Evolutionary conservation across 192 early-diverging fungal species (phyloP), one percentile per base, ranked within the genome.

Genomic region (Backusella liffmaniae): DNA sequence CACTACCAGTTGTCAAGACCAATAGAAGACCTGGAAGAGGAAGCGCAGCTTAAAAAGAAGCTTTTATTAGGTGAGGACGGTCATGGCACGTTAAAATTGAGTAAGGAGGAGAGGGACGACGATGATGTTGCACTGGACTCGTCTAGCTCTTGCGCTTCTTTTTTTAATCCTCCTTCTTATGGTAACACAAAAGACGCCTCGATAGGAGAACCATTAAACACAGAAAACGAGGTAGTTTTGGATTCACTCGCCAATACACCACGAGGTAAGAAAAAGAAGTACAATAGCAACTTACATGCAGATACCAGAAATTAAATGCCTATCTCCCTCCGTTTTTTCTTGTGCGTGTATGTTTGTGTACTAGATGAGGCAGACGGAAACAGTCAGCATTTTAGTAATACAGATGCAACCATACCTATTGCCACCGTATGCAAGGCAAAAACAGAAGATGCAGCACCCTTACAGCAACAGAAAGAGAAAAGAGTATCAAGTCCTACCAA

Each of bases 21-120:
- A 1, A 15, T 72, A 10, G 26, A 65, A 23, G 76, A 73, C 13
- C 44, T 77, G 46, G 76, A 77, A 46, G 35, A 37, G 7, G 66
- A 67, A 67, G 56, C 56, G n/a, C 56, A 62, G 23, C 56, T 62
- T 12, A 62, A 62, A 29, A 62, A 62, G 56, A 23, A 29, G 8
- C 56, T 62, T 62, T 62, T 62, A 12, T 29, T 62, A 29, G 56
- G 56, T 4, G 10, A 62, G 12, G 56, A 23, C 56, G 26, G 26
- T 29, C 9, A 62, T 62, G 56, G 26, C 9, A 62, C 3, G 10
- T 62, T 62, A 62, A 62, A 29, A 62, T 62, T 62, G 21, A 62
- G 56, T 29, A 62, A 62, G 56, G 42, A 56, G 42, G 51, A 53
- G 18, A 73, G 23, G 5, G 36, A 69, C 13, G 36, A 41, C 6